phyloP scores from a whole-genome alignment of 75 land plant genomes.

The Pinus taeda region DNA sequence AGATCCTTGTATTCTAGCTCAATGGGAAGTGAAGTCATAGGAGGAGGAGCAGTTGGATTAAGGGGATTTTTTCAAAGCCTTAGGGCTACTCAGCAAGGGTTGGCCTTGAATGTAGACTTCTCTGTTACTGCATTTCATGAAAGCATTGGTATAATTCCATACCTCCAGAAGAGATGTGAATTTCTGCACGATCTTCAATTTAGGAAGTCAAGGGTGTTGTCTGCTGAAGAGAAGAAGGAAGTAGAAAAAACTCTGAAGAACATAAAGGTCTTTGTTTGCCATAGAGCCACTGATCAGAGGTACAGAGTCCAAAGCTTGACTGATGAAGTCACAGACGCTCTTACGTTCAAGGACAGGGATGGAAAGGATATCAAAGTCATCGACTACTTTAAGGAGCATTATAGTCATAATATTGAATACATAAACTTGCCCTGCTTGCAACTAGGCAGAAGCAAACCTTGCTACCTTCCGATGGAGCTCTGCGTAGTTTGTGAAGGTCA shows the following conservation, averaged over 20 bases:
- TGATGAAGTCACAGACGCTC: slow-evolving; percentile 52
- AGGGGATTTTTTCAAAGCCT: slow-evolving; percentile 90
- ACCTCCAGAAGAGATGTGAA: slow-evolving; percentile 55
- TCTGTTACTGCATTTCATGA: slow-evolving; percentile 82
- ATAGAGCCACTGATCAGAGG: slow-evolving; percentile 71
- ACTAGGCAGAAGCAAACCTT: slow-evolving; percentile 73
- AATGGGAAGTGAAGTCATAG: slow-evolving; percentile 60
- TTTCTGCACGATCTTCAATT: slow-evolving; percentile 46
- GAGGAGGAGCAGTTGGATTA: slow-evolving; percentile 74
- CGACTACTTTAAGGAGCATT: slow-evolving; percentile 71
- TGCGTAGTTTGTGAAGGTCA: slow-evolving; percentile 84
- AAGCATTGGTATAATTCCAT: slow-evolving; percentile 60
- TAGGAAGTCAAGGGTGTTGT: slow-evolving; percentile 40
- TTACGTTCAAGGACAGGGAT: slow-evolving; percentile 64
- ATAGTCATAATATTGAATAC: slow-evolving; percentile 67
- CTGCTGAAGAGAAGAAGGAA: slow-evolving; percentile 49
- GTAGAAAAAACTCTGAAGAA: slow-evolving; percentile 70
- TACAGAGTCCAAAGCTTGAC: slow-evolving; percentile 69
- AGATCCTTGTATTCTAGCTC: slow-evolving; percentile 63
- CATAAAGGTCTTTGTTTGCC: slow-evolving; percentile 65
- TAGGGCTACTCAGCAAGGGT: slow-evolving; percentile 83
- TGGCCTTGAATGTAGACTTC: slow-evolving; percentile 81
- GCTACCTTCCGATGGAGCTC: slow-evolving; percentile 95
- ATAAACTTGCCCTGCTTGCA: slow-evolving; percentile 77
- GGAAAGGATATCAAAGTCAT: slow-evolving; percentile 52